phyloP scores from a whole-genome alignment of 768 basidiomycete species.

The Pulveroboletus sp. region DNA sequence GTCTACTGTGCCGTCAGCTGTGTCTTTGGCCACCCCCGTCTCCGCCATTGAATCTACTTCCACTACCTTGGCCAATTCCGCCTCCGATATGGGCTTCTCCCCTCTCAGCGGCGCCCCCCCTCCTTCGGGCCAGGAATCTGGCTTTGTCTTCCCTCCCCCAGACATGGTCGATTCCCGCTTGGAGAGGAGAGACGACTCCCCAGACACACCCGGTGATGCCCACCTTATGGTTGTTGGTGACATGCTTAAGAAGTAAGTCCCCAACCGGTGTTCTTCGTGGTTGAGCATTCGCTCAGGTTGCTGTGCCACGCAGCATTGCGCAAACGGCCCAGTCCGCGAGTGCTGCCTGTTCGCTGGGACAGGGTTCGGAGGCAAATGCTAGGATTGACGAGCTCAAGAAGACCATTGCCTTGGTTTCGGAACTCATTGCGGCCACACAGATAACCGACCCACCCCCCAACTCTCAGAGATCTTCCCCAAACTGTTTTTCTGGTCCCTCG shows the following conservation, averaged over 20 bases:
- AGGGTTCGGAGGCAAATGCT: conserved; percentile 42
- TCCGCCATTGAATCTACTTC: conserved; percentile 19
- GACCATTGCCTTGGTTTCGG: conserved; percentile 48
- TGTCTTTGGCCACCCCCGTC: conserved; percentile 9
- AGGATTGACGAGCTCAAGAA: conserved; percentile 54
- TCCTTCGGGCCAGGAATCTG: conserved; percentile 13
- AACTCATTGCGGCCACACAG: conserved; percentile 46
- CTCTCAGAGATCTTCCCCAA: conserved; percentile 30
- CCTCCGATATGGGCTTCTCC: conserved; percentile 26
- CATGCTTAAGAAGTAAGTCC: conserved; percentile 51
- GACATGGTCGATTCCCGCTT: conserved; percentile 21
- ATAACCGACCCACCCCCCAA: conserved; percentile 31
- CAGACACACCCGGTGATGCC: conserved; percentile 37
- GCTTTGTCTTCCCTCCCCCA: conserved; percentile 24
- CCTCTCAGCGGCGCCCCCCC: conserved; percentile 10
- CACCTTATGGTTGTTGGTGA: conserved; percentile 48
- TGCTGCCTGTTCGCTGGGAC: conserved; percentile 43
- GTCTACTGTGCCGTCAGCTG: not conserved
- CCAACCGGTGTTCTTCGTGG: not conserved
- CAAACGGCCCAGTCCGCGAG: conserved; percentile 56
- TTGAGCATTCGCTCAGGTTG: conserved; percentile 12
- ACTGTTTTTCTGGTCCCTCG: conserved; percentile 18
- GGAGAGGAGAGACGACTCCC: conserved; percentile 14
- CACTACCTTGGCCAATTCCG: conserved; percentile 15
- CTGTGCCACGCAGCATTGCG: conserved; percentile 45